These are phyloP conservation scores for Alternaria burnsii DNA, from an alignment of 2,329 filamentous ascomycete genomes.

Conservation along the genomic window DNA sequence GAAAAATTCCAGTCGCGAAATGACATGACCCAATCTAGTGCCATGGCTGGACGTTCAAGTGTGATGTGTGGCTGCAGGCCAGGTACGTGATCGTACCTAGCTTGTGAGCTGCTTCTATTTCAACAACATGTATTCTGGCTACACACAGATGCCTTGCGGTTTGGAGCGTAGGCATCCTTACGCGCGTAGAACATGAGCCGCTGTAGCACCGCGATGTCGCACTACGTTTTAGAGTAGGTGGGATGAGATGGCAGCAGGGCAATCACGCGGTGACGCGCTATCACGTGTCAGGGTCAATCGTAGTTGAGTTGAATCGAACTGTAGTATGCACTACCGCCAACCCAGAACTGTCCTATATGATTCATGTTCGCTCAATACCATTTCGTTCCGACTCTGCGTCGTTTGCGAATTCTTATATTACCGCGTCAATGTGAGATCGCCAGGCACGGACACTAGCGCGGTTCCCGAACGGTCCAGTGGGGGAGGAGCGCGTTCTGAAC, in stretches of 20 bases:
- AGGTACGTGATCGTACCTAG: neutral
- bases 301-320: neutral
- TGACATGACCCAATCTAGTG: neutral
- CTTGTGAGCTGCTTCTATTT: too few relatives aligned
- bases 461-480: conserved; percentile 20
- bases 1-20: conserved; percentile 4
- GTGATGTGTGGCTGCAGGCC: neutral
- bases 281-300: conserved; percentile 16
- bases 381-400: neutral
- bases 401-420: neutral
- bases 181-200: too few relatives aligned
- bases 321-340: too few relatives aligned
- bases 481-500: conserved; percentile 31
- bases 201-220: neutral
- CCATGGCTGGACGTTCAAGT: neutral
- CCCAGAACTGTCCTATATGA: neutral
- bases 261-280: conserved; percentile 21
- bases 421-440: neutral
- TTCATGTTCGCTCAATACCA: neutral
- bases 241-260: neutral
- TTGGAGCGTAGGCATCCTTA: too few relatives aligned
- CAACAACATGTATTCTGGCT: too few relatives aligned
- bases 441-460: conserved; percentile 16
- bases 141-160: too few relatives aligned
- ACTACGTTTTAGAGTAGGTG: neutral